Percentiles rank a stretch among this genome's conserved stretches.
Evolutionary conservation across 495 filamentous ascomycete genomes (phyloP).

Genomic region (Daldinia caldariorum): DNA sequence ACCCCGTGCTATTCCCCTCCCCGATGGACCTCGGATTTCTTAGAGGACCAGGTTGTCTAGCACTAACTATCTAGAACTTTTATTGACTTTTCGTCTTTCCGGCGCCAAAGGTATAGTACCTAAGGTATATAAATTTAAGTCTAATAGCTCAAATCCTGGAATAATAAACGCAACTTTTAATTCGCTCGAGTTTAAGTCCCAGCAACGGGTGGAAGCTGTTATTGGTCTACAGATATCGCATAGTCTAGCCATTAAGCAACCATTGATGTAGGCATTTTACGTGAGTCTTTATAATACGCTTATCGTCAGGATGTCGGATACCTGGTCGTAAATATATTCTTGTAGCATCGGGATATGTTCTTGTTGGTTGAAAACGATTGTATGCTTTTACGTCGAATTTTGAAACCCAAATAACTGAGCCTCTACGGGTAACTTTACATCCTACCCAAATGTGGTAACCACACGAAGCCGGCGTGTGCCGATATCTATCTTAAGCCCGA

Average conservation of each 20-base stretch:
- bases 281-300: not conserved
- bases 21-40: not conserved
- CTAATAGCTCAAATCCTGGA: not conserved
- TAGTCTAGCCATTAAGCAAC: not conserved
- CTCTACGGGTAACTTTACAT: not conserved
- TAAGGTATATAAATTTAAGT: not conserved
- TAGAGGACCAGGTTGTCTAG: not conserved
- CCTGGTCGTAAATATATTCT: not conserved
- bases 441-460: not conserved
- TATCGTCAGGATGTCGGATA: not conserved
- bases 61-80: not conserved
- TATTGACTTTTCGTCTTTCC: not conserved
- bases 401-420: not conserved
- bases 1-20: not conserved
- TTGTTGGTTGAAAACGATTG: not conserved
- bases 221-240: not conserved
- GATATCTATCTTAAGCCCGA: not conserved
- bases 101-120: not conserved
- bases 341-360: not conserved
- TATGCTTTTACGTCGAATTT: not conserved
- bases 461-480: not conserved
- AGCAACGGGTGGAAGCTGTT: not conserved
- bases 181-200: not conserved
- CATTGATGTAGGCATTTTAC: not conserved
- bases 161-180: not conserved